Evolutionary conservation across 2,329 filamentous ascomycete species (phyloP).

Genomic region (Xylaria arbuscula): DNA sequence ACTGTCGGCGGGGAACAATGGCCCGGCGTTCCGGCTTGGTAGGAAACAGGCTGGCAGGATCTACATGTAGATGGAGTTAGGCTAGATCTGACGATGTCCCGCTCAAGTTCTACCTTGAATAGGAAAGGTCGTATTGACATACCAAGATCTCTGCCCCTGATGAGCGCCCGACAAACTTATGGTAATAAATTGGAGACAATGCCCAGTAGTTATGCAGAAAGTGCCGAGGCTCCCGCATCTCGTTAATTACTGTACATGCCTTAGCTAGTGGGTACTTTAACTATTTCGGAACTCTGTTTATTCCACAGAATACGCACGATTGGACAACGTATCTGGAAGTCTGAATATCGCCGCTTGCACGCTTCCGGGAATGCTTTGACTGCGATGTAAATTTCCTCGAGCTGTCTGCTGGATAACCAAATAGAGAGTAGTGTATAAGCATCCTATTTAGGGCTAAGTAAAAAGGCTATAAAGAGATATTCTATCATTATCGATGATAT

Average conservation of each 20-base stretch:
- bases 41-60: neutral
- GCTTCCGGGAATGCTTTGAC: no score
- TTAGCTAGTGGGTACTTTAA: no score
- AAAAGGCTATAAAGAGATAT: no score
- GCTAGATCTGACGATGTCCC: slow-evolving; percentile 1
- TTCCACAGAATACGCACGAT: no score
- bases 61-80: slow-evolving; percentile 8
- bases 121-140: neutral
- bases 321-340: no score
- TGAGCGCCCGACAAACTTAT: neutral
- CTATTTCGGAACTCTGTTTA: no score
- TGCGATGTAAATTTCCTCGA: no score
- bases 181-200: neutral
- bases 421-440: no score
- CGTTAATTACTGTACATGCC: neutral
- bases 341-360: no score
- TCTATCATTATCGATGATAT: no score
- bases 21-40: slow-evolving; percentile 35
- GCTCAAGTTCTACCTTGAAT: slow-evolving; percentile 24
- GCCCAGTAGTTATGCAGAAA: neutral
- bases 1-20: slow-evolving; percentile 29
- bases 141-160: neutral
- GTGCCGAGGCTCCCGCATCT: slow-evolving; percentile 6
- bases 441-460: no score
- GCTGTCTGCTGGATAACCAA: no score